A percentile compares a stretch with the other conserved stretches of the same genome.
Conservation (phyloP, 768 basidiomycete species). For the Lepiota venenata region DNA sequence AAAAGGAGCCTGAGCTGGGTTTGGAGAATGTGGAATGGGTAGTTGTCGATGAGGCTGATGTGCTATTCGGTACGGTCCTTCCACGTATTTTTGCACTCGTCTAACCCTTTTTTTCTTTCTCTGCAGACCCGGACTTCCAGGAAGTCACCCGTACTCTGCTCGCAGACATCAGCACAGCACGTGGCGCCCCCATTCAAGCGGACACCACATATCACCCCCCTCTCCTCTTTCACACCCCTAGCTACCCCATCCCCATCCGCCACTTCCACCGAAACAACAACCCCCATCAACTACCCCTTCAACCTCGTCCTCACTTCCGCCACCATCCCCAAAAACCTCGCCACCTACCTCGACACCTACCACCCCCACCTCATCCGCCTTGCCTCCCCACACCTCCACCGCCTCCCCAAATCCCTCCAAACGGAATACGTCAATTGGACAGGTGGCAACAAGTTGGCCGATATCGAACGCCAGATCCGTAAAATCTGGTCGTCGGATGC, state of each 20-base stretch:
- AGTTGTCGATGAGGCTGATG: conserved; percentile 87
- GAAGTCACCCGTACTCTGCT: conserved; percentile 68
- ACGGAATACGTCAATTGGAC: conserved; percentile 76
- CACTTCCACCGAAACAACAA: conserved; percentile 6
- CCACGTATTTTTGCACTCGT: background rate
- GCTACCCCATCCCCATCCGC: conserved; percentile 15
- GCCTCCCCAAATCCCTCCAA: conserved; percentile 64
- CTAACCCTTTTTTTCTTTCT: background rate
- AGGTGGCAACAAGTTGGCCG: conserved; percentile 77
- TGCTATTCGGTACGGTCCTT: conserved; percentile 69
- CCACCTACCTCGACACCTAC: conserved; percentile 54
- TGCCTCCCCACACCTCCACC: conserved; percentile 77
- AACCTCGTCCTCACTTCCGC: conserved; percentile 81
- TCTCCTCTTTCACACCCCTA: conserved; percentile 18
- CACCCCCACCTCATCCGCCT: conserved; percentile 70
- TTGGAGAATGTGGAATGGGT: conserved; percentile 83
- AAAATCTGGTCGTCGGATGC: conserved; percentile 74
- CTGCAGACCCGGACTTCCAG: conserved; percentile 87
- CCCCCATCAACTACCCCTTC: conserved; percentile 62
- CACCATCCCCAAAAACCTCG: conserved; percentile 79
- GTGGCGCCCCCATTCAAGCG: conserved; percentile 42
- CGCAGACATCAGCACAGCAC: conserved; percentile 64
- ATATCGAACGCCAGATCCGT: conserved; percentile 73
- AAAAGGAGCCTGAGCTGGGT: conserved; percentile 51
- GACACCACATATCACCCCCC: conserved; percentile 15